Base-by-base conservation (phyloP, 176 grass and related monocot genomes). In the Otatea glauca region DNA sequence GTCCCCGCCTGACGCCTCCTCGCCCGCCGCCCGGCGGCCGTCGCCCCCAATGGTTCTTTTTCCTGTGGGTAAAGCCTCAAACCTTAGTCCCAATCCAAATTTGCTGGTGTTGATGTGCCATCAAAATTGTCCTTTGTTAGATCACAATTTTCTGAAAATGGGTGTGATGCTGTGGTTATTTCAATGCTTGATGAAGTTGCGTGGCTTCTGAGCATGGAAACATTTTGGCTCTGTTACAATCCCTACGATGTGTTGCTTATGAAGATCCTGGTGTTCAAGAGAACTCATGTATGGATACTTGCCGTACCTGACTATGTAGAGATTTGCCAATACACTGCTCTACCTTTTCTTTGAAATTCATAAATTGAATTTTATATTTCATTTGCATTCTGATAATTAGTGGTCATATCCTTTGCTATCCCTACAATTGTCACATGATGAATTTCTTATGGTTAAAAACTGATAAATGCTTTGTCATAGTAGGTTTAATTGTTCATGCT, bases 181-280 rank as follows among this genome's bases (percentile, higher is more conserved):
- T 95, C 96, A 77, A 92, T 98, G 93, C 96, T 98, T 38, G 96
- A 98, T 77, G 96, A 98, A 88, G 77, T 98, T 93, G 93, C 96
- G 29, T 98, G 96, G 93, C 51, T 95, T 66, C 82, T 98, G 77
- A 98, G 95, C 76, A 92, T 98, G 96, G 96, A 95, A 98, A 91
- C 67, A 81, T 83, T 86, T 61, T 45, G 13, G 14, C 44, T 47
- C 39, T 34, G 4, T 59, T 66, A 45, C 7, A n/a, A 44, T 82
- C 68, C 54, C 3, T 80, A 49, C 74, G 13, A 69, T 73, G 16
- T 77, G 61, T 37, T 71, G 50, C 47, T 77, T 80, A 74, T 77
- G 35, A 61, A 70, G 29, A 77, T 81, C 42, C 5, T 58, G 39
- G 32, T 62, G 14, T 62, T 77, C 42, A 77, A 45, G 23, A 34